Conservation (phyloP, 2,329 filamentous ascomycete genomes). For the Neurospora sp. region DNA sequence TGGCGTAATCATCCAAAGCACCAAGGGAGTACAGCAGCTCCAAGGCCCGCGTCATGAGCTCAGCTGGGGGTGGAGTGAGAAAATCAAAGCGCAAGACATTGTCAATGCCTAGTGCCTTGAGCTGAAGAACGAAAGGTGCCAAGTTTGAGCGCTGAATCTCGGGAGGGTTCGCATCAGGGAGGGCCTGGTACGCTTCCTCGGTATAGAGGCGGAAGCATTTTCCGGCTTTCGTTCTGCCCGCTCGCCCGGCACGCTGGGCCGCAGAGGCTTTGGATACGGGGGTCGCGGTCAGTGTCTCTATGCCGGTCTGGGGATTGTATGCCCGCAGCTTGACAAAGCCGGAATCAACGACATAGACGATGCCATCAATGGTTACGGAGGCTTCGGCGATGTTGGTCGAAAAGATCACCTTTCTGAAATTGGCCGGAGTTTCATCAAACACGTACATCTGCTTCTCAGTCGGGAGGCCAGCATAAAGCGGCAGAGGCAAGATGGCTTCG, state of each 20-base stretch:
- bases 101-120: slow-evolving; percentile 91
- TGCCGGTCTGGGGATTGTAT: slow-evolving; percentile 75
- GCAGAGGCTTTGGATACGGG: slow-evolving; percentile 85
- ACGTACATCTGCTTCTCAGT: slow-evolving; percentile 93
- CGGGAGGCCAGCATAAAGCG: slow-evolving; percentile 80
- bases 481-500: slow-evolving; percentile 57
- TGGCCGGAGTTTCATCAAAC: slow-evolving; percentile 73
- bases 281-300: slow-evolving; percentile 76
- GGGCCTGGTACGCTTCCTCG: slow-evolving; percentile 54
- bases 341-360: slow-evolving; percentile 82
- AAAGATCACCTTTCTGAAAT: slow-evolving; percentile 83
- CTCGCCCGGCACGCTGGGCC: slow-evolving; percentile 82
- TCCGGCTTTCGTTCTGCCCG: slow-evolving; percentile 78
- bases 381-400: slow-evolving; percentile 96
- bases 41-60: slow-evolving; percentile 75
- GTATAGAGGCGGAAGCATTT: slow-evolving; percentile 95
- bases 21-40: slow-evolving; percentile 82
- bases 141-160: slow-evolving; percentile 91
- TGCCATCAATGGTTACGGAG: slow-evolving; percentile 86
- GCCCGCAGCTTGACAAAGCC: slow-evolving; percentile 86
- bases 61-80: slow-evolving; percentile 73
- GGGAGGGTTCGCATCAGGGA: slow-evolving; percentile 68
- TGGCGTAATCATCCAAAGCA: slow-evolving; percentile 80
- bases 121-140: slow-evolving; percentile 76
- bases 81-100: slow-evolving; percentile 90